Conservation (phyloP, 768 basidiomycete species). For the Mycena chlorophos region DNA sequence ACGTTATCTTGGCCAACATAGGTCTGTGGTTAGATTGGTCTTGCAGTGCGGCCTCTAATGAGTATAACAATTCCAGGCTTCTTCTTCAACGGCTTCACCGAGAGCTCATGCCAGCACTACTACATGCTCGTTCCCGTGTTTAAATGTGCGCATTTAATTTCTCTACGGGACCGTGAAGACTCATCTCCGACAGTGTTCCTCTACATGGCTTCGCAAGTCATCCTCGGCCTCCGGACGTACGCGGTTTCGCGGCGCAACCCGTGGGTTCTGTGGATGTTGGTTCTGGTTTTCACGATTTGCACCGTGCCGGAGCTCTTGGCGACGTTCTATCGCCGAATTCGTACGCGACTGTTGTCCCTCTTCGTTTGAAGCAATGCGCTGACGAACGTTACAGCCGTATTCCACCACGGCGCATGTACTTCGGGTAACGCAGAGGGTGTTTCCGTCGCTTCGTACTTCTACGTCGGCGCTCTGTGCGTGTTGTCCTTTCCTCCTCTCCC, state of each 20-base stretch:
- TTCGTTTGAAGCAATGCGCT: too few relatives aligned
- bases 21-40: conserved; percentile 15
- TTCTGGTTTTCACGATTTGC: conserved; percentile 1
- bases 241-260: conserved; percentile 14
- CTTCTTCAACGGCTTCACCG: conserved; percentile 11
- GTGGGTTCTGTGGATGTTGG: not conserved
- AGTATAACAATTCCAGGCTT: too few relatives aligned
- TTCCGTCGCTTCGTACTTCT: conserved; percentile 9
- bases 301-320: not conserved
- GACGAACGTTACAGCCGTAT: too few relatives aligned
- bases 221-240: conserved; percentile 9
- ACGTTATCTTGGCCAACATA: not conserved
- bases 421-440: conserved; percentile 6
- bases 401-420: not conserved
- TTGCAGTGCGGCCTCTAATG: too few relatives aligned
- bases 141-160: not conserved
- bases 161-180: not conserved
- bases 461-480: conserved; percentile 14
- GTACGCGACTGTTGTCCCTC: conserved; percentile 11
- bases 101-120: not conserved
- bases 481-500: not conserved
- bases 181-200: not conserved
- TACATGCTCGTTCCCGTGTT: conserved; percentile 12
- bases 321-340: conserved; percentile 9
- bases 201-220: conserved; percentile 6